Percentiles rank a stretch among this genome's conserved stretches.
These are phyloP conservation scores for Cicer bijugum DNA, from an alignment of 306 rosid species.

Conservation along the genomic window DNA sequence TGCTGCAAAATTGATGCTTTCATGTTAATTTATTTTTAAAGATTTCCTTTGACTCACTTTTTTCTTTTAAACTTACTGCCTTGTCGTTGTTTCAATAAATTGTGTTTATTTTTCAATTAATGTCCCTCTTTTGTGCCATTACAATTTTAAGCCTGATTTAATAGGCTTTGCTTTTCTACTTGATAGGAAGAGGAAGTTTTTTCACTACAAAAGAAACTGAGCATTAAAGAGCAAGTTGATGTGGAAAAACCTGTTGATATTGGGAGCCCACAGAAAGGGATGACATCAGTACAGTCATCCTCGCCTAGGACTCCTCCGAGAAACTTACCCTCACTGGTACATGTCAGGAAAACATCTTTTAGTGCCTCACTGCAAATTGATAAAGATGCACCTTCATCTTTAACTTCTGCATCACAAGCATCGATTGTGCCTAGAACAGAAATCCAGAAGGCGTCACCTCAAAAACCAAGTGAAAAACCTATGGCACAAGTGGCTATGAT, in stretches of 20 bases:
- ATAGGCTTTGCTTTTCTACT: constrained; percentile 46
- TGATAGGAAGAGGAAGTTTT: constrained; percentile 63
- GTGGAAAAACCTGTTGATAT: constrained; percentile 57
- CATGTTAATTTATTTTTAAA: constrained; percentile 14
- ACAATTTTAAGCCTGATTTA: constrained; percentile 29
- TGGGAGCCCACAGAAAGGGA: constrained; percentile 64
- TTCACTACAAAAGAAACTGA: constrained; percentile 59
- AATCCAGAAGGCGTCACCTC: constrained; percentile 57
- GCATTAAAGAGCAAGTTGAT: constrained; percentile 62
- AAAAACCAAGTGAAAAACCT: constrained; percentile 62
- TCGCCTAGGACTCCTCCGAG: constrained; percentile 61
- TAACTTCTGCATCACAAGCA: constrained; percentile 50
- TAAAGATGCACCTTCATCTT: constrained; percentile 55
- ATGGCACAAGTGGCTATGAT: constrained; percentile 55
- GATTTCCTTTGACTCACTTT: background rate
- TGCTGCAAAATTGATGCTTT: constrained; percentile 2
- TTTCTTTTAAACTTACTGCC: background rate
- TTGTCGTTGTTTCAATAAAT: background rate
- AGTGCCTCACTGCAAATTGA: constrained; percentile 56
- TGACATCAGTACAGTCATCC: constrained; percentile 54
- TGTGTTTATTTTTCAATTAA: too few relatives aligned
- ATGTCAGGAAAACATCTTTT: constrained; percentile 56
- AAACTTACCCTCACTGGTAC: constrained; percentile 47
- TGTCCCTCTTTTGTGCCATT: background rate
- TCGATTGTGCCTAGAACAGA: constrained; percentile 61